Base-by-base conservation (phyloP, 2,329 filamentous ascomycete species). In the Sporothrix euskadiensis region DNA sequence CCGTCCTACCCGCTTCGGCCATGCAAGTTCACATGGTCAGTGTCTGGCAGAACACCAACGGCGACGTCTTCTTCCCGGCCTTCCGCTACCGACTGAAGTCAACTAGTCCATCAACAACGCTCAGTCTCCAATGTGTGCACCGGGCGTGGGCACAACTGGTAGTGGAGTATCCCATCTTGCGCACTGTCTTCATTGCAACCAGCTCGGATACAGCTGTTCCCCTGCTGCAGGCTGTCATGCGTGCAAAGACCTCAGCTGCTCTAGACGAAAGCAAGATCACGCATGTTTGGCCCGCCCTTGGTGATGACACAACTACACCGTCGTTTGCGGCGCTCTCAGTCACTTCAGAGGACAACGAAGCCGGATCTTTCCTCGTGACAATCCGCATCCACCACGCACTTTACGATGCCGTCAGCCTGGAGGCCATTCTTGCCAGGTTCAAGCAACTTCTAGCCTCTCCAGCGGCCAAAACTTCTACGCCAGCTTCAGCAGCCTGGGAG, bases 391-490 rank as follows among this genome's bases (percentile, higher is more conserved):
- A 97, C 75, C 94, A 98, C 80, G 92, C 92, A 0, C 84, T 98
- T 0, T 98, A 98, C 79, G 95, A 98, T 80, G 94, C 91, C 6
- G 86, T 97, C 74, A 96, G 92, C 77, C 83, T 98, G 4, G 88
- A 90, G 0, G 79, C 86, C 0, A 82, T 97, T 6, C 83, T 94
- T 30, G 79, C 85, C 1, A 78, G 80, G 0, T 81, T 85, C 35
- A 22, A 74, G 1, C 69, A 75, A 8, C 76, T 82, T 72, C 79
- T 59, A 16, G 30, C 22, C 66, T 47, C 30, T 2, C 30, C 41
- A 14, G 16, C 69, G 22, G 12, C 19, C 9, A 2, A 4, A 10
- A 5, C 12, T n/a, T 14, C 35, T 10, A 16, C 16, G n/a, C 4
- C 30, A n/a, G 14, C 39, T 10, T 12, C 10, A 4, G 10, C 54